phyloP scores from a whole-genome alignment of 352 stramenopile species.

The Plasmopara viticola region DNA sequence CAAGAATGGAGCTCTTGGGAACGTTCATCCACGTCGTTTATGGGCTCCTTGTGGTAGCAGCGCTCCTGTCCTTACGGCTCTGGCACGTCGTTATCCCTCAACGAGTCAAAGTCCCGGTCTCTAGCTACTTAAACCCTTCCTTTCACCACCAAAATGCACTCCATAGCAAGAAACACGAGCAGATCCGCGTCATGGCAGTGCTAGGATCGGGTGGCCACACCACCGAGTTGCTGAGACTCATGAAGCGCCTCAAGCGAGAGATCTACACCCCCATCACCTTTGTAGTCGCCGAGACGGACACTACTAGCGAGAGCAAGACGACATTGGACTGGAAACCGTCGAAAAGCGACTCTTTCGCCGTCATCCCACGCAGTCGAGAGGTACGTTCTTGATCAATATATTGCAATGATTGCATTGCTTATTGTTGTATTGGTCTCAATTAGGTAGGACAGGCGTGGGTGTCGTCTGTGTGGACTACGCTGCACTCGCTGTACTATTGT shows the following conservation, averaged over 20 bases:
- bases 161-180: slow-evolving; percentile 6
- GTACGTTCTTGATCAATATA: slow-evolving; percentile 19
- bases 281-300: slow-evolving; percentile 88
- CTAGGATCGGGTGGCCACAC: slow-evolving; percentile 89
- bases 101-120: slow-evolving; percentile 16
- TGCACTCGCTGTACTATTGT: slow-evolving; percentile 71
- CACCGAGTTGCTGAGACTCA: slow-evolving; percentile 93
- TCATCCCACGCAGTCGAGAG: slow-evolving; percentile 90
- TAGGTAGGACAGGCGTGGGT: slow-evolving; percentile 91
- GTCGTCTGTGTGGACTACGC: slow-evolving; percentile 84
- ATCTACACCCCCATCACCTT: slow-evolving; percentile 86
- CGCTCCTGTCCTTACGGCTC: slow-evolving; percentile 22
- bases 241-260: slow-evolving; percentile 71
- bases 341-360: slow-evolving; percentile 43
- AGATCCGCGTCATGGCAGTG: slow-evolving; percentile 71
- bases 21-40: no score
- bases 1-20: no score
- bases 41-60: slow-evolving; percentile 14
- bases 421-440: neutral
- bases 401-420: neutral
- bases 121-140: slow-evolving; percentile 16
- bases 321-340: slow-evolving; percentile 54
- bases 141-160: slow-evolving; percentile 15
- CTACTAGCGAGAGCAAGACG: slow-evolving; percentile 81
- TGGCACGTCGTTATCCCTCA: slow-evolving; percentile 27